Base-by-base conservation (phyloP, 257 asterid species). In the Solanum chmielewskii region DNA sequence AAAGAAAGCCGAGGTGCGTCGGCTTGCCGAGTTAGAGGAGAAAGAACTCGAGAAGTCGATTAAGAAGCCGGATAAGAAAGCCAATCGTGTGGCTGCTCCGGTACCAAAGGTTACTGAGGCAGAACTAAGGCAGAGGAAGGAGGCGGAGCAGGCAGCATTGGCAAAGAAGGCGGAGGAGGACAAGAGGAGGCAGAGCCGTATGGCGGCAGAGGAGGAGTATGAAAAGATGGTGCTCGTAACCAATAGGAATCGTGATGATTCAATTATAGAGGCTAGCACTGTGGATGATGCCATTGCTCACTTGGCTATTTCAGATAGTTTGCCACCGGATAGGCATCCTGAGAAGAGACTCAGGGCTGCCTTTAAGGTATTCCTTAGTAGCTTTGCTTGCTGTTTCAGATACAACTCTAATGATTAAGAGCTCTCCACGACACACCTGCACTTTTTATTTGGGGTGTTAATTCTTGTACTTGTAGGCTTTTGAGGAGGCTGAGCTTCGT, bases 321-420 rank as follows among this genome's bases (percentile, higher is more conserved):
- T 94, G 88, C 95, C 98, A 2, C 92, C 92, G n/a, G 99, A 96
- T 85, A 95, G 88, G 92, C 98, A 97, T 91, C 99, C 98, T 0
- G 98, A 97, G 91, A 97, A 90, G 95, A 93, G 99, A 91, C 98
- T 96, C 29, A 97, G 94, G 91, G 99, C 99, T 9, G 87, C 98
- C 35, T 97, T 95, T 88, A 97, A 95, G 99, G 98, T 96, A 56
- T 82, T 27, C 59, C 15, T 47, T 9, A 29, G 29, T 45, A 47
- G 83, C 37, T 71, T 13, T 71, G 45, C 42, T 27, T 45, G 23
- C 73, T 20, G 41, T 62, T 66, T 45, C 70, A 27, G 35, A 33
- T 35, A 21, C 27, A 56, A 41, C 7, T 76, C 66, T 29, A 29
- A 20, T 25, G 42, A n/a, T 35, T 31, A 11, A 37, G 31, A 37